Evolutionary conservation across 1,139 yeast genomes (phyloP).

Genomic region (Magnusiomyces magnusii): DNA sequence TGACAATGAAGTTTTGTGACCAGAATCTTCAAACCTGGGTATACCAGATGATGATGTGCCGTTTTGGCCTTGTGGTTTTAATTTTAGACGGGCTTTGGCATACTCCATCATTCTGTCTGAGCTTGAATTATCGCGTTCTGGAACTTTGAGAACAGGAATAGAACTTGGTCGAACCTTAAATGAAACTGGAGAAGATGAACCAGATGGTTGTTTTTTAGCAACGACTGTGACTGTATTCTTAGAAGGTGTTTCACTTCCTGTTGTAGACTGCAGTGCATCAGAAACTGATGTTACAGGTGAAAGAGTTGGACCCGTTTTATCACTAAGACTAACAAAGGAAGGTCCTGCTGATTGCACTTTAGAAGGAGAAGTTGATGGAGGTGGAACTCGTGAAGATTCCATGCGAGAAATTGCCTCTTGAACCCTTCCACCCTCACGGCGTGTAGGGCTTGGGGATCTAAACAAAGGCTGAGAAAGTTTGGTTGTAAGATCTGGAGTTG

Average conservation of each 20-base stretch:
- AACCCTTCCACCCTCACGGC: slow-evolving; percentile 13
- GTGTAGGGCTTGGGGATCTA: slow-evolving; percentile 14
- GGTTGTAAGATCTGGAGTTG: not conserved
- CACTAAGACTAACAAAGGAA: not conserved
- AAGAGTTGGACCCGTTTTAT: not conserved
- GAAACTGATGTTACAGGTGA: not conserved
- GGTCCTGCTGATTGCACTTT: not conserved
- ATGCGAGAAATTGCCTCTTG: slow-evolving; percentile 16
- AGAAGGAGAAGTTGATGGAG: not conserved
- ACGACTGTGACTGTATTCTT: not conserved
- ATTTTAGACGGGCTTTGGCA: slow-evolving; percentile 2
- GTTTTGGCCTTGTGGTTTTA: not conserved
- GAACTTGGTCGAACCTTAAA: slow-evolving; percentile 9
- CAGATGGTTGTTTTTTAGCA: not conserved
- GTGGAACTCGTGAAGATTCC: slow-evolving; percentile 5
- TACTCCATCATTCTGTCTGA: slow-evolving; percentile 5
- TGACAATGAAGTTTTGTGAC: not conserved
- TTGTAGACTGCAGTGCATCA: not conserved
- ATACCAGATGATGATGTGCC: not conserved
- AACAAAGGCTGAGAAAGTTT: not conserved
- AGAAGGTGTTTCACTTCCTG: not conserved
- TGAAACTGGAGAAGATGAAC: not conserved
- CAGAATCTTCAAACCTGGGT: not conserved
- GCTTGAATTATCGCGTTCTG: not conserved
- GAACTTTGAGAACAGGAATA: slow-evolving; percentile 12